These are phyloP conservation scores for Microsporum audouinii DNA, from an alignment of 2,329 filamentous ascomycete genomes.

Conservation along the genomic window DNA sequence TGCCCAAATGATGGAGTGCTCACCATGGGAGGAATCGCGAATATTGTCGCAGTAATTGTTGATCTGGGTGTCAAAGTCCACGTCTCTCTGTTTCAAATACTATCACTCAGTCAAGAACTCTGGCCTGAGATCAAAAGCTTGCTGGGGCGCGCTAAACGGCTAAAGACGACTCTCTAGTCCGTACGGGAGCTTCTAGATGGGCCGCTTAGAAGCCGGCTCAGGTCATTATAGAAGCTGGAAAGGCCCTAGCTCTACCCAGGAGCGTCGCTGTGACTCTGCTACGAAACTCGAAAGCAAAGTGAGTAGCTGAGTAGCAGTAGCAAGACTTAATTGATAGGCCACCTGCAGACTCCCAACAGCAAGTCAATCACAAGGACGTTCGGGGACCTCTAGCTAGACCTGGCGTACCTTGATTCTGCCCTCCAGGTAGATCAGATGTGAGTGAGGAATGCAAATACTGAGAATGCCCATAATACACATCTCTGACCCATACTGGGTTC, in stretches of 20 bases:
- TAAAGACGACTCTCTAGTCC: constrained; percentile 12
- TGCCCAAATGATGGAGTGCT: not conserved
- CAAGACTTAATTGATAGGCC: not conserved
- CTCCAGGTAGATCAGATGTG: constrained; percentile 23
- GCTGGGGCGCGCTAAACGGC: constrained; percentile 8
- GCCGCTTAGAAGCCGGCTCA: not conserved
- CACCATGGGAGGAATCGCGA: not conserved
- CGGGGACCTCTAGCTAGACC: constrained; percentile 18
- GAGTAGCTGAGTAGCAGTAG: constrained; percentile 13
- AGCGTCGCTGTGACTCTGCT: no score
- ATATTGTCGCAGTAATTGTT: not conserved
- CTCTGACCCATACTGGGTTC: not conserved
- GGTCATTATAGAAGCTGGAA: not conserved
- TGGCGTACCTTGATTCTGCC: constrained; percentile 17
- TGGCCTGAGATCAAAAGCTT: constrained; percentile 16
- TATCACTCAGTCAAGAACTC: constrained; percentile 16
- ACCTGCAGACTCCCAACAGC: not conserved
- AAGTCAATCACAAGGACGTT: constrained; percentile 17
- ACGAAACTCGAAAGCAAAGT: constrained; percentile 8
- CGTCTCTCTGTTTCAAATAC: not conserved
- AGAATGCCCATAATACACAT: not conserved
- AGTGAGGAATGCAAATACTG: not conserved
- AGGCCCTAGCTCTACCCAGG: not conserved
- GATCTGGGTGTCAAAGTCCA: not conserved
- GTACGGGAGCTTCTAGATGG: constrained; percentile 12